Percentiles rank a stretch among this genome's conserved stretches.
phyloP scores from a whole-genome alignment of 192 early-diverging fungal genomes.

The Hyaloraphidium curvatum region DNA sequence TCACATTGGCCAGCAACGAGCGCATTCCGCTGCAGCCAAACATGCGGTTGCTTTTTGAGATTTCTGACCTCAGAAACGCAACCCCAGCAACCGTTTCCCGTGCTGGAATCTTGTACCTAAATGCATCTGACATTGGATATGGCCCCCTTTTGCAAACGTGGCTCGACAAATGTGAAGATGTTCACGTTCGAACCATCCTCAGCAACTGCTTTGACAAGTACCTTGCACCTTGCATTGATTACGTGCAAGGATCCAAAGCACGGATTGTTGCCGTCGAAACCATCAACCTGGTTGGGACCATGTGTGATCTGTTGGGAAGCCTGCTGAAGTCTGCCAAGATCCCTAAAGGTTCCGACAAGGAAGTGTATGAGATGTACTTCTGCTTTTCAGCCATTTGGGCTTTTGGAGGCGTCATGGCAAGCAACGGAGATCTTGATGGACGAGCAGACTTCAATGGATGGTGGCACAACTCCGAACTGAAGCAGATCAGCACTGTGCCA shows the following conservation, averaged over 20 bases:
- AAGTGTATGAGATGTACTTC: conserved; percentile 51
- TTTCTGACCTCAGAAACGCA: conserved; percentile 44
- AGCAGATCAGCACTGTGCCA: conserved; percentile 37
- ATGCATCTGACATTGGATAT: conserved; percentile 40
- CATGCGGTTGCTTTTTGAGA: conserved; percentile 45
- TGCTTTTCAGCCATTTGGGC: conserved; percentile 46
- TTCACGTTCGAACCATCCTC: conserved; percentile 32
- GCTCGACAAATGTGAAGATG: conserved; percentile 43
- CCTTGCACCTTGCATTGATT: conserved; percentile 34
- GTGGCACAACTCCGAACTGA: conserved; percentile 47
- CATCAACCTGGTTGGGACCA: conserved; percentile 33
- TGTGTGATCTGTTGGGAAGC: conserved; percentile 43
- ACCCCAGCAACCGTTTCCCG: conserved; percentile 48
- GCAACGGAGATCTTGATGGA: conserved; percentile 39
- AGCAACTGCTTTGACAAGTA: conserved; percentile 39
- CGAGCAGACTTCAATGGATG: conserved; percentile 39
- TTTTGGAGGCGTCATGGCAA: conserved; percentile 39
- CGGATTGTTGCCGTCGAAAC: conserved; percentile 45
- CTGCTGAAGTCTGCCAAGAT: conserved; percentile 36
- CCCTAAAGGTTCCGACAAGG: conserved; percentile 47
- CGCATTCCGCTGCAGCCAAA: conserved; percentile 43
- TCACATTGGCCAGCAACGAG: conserved; percentile 39
- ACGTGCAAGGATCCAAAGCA: conserved; percentile 30
- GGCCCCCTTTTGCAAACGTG: conserved; percentile 46
- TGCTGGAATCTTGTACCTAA: conserved; percentile 45